A percentile compares a stretch with the other conserved stretches of the same genome.
phyloP scores from a whole-genome alignment of 2,329 filamentous ascomycete species.

The Stylonectria norvegica region DNA sequence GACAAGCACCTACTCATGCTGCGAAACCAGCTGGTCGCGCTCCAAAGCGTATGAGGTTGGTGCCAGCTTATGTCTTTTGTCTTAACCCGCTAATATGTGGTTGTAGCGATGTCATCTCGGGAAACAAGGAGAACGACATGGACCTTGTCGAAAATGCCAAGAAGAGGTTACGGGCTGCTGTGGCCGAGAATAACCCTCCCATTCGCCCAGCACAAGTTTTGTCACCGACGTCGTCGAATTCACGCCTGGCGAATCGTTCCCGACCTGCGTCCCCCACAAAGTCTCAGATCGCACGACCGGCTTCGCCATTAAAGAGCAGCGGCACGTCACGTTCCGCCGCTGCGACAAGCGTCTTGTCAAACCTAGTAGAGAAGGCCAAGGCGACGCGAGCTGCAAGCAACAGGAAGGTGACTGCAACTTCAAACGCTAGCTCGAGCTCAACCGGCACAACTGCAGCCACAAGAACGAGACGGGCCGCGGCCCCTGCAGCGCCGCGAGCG shows the following conservation, averaged over 20 bases:
- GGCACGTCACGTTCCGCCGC: constrained; percentile 40
- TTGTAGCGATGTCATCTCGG: constrained; percentile 59
- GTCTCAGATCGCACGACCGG: constrained; percentile 54
- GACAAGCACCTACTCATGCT: constrained; percentile 21
- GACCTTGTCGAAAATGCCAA: constrained; percentile 62
- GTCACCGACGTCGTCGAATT: constrained; percentile 80
- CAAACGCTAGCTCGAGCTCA: constrained; percentile 43
- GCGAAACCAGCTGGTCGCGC: constrained; percentile 27
- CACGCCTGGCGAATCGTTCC: constrained; percentile 55
- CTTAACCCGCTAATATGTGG: constrained; percentile 21
- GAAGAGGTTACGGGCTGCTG: constrained; percentile 55
- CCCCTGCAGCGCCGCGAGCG: constrained; percentile 36
- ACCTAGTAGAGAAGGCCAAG: constrained; percentile 60
- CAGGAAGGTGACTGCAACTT: constrained; percentile 45
- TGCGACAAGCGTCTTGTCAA: constrained; percentile 48
- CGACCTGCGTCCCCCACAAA: constrained; percentile 53
- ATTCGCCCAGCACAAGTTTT: constrained; percentile 58
- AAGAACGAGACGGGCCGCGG: constrained; percentile 35
- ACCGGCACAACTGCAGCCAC: constrained; percentile 32
- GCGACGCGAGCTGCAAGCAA: constrained; percentile 47
- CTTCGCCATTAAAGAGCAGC: constrained; percentile 58
- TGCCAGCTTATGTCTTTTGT: constrained; percentile 5
- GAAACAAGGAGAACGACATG: constrained; percentile 75
- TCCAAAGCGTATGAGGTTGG: constrained; percentile 53
- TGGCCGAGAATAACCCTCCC: constrained; percentile 38